Conservation (phyloP, 768 basidiomycete genomes). For the Gloeopeniophorella convolvens region DNA sequence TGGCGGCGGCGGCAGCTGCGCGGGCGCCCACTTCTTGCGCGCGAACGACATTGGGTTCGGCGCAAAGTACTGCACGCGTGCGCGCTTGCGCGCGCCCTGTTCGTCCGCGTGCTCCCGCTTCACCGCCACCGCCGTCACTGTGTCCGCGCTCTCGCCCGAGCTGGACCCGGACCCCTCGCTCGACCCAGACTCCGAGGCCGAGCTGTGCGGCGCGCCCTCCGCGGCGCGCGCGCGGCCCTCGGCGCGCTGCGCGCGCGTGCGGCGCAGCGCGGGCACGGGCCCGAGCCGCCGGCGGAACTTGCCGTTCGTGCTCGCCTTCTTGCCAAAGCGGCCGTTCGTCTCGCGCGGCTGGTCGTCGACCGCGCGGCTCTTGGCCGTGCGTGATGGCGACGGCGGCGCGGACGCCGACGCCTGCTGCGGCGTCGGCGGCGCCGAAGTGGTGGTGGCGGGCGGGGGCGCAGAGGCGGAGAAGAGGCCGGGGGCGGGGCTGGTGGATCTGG, state of each 20-base stretch:
- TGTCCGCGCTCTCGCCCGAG: background rate
- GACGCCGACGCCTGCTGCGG: conserved; percentile 10
- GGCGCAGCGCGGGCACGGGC: conserved; percentile 1
- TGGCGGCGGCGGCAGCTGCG: conserved; percentile 11
- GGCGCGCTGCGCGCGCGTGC: conserved; percentile 19
- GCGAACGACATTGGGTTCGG: conserved; percentile 31
- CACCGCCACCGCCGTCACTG: background rate
- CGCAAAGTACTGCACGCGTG: conserved; percentile 20
- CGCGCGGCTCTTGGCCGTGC: conserved; percentile 38
- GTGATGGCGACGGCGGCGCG: conserved; percentile 3
- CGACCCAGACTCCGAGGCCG: too few relatives aligned
- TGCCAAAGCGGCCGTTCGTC: conserved; percentile 60
- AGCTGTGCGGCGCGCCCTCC: too few relatives aligned
- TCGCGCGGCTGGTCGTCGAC: conserved; percentile 53
- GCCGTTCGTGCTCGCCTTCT: conserved; percentile 46
- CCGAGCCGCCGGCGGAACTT: conserved; percentile 28
- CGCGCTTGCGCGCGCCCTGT: conserved; percentile 11
- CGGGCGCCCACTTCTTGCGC: conserved; percentile 29
- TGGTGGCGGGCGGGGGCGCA: background rate
- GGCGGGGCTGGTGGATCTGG: too few relatives aligned
- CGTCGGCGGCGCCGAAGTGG: conserved; percentile 7
- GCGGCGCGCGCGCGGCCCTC: conserved; percentile 21
- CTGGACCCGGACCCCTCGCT: too few relatives aligned
- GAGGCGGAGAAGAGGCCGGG: too few relatives aligned
- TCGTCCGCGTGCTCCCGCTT: conserved; percentile 16